Base-by-base conservation (phyloP, 306 rosid genomes). In the Coriaria nepalensis region DNA sequence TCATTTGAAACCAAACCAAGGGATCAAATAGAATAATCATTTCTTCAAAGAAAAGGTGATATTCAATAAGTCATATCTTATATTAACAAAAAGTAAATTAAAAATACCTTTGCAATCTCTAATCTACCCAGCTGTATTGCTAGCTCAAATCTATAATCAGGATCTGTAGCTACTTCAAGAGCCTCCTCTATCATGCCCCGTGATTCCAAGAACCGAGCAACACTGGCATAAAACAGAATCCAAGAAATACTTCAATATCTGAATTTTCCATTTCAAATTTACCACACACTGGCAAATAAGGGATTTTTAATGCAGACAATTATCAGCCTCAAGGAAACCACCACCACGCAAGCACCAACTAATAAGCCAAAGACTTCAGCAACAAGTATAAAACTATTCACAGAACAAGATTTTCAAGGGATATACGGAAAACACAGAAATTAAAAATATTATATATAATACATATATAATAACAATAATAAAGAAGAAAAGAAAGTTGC, bases 111-210 rank as follows among this genome's bases (percentile, higher is more conserved):
- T 20, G 99, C 99, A 71, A 80, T 75, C 72, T 82, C 99, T 66
- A 92, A 75, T 66, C 77, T 79, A 45, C 99, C 96, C 46, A 86
- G 86, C 67, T 79, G 99, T 57, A 92, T 78, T 52, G 99, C 94
- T 32, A 92, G 78, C 64, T 92, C 93, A 64, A 92, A 92, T 74
- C 83, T 78, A 70, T 82, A 86, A 72, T 92, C 93, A 47, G 96
- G 88, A 70, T 92, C 96, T 13, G 94, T 92, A 43, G 96, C 96
- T 40, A 92, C 86, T 66, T 78, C 96, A 56, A 92, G 78, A 43
- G 99, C 96, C 56, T 82, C 94, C 81, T 79, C 96, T 61, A 82
- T 61, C 99, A 92, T 92, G 33, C 88, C 96, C 14, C 94, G 81
- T 37, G 99, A 82, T 73, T 92, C 99, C 75, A 92, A 66, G 79